Evolutionary conservation across 1,284 basidiomycete genomes (phyloP), one percentile per base, ranked within the genome.

Genomic region (Leccinum colubrinum): DNA sequence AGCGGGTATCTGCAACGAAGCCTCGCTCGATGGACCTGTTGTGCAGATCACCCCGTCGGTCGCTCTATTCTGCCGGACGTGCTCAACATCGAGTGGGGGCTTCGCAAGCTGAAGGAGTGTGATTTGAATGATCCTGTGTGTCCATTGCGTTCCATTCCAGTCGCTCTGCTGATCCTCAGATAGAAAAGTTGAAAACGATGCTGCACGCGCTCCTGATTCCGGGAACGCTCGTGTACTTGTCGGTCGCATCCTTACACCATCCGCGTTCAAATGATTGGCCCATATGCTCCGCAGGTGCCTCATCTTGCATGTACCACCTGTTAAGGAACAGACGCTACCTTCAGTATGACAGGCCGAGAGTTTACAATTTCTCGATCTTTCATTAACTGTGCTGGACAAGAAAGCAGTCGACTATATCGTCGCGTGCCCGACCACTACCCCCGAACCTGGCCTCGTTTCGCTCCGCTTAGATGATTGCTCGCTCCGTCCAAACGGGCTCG

Each of bases 391-490:
- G 3, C 78, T 98, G 66, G 95, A 98, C 73, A 93, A 92, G 72
- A 90, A 87, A 70, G 82, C 90, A 0, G 80, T 95, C 17, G 95
- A 97, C 64, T 91, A 90, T 65, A 82, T 98, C 48, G 87, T 93
- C 0, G 84, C 84, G 39, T 88, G 91, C 0, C 78, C 95, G 11
- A 69, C 81, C 11, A 73, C 78, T 15, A 81, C 86, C 6, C 83
- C 83, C 2, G 78, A 82, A 60, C 76, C 79, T 2, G 86, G 87
- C 33, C 75, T 96, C 0, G 81, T 89, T n/a, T 94, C 91, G 0
- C 73, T 97, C n/a, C 84, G 90, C 6, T 74, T 97, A 65, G 95
- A 97, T 68, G 93, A 94, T 60, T 96, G 94, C 70, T 78, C 80
- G 3, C 77, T 97, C 39, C 83, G 87, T 20, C 86, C 90, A 0